Conservation (phyloP, 2,329 filamentous ascomycete species). For the Pyrenophora seminiperda region DNA sequence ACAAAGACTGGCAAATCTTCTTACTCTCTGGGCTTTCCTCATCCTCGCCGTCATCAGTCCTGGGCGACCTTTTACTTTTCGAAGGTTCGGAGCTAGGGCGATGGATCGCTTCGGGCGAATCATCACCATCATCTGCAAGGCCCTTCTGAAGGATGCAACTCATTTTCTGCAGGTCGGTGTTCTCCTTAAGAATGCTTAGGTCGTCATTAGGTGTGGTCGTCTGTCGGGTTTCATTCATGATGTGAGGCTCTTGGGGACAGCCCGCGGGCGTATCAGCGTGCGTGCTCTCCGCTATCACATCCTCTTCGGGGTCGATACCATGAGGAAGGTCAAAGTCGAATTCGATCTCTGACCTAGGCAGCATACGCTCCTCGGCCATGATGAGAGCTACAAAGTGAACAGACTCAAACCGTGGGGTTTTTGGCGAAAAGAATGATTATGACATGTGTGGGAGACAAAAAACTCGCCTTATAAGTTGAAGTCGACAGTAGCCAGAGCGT, state of each 20-base stretch:
- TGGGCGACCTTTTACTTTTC: slow-evolving; percentile 15
- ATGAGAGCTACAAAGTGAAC: neutral
- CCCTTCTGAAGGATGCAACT: slow-evolving; percentile 6
- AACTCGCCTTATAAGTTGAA: no score
- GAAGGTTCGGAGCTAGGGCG: neutral
- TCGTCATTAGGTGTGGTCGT: neutral
- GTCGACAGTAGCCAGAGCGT: no score
- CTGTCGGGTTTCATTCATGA: neutral
- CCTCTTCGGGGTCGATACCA: slow-evolving; percentile 5
- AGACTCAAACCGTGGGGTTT: no score
- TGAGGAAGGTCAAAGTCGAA: slow-evolving; percentile 23
- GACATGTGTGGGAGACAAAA: no score
- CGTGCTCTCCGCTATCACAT: neutral
- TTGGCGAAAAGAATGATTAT: no score
- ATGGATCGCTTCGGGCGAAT: slow-evolving; percentile 13
- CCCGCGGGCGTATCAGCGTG: no score
- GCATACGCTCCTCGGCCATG: slow-evolving; percentile 1
- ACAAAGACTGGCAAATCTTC: slow-evolving; percentile 23
- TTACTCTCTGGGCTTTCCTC: slow-evolving; percentile 13
- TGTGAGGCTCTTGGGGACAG: no score
- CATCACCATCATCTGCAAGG: slow-evolving; percentile 25
- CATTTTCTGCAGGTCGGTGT: neutral
- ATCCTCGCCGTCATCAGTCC: slow-evolving; percentile 3
- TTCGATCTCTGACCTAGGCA: neutral
- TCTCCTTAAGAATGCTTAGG: neutral